These are phyloP conservation scores for Aspergillus fijiensis DNA, from an alignment of 2,329 filamentous ascomycete genomes.

Conservation along the genomic window DNA sequence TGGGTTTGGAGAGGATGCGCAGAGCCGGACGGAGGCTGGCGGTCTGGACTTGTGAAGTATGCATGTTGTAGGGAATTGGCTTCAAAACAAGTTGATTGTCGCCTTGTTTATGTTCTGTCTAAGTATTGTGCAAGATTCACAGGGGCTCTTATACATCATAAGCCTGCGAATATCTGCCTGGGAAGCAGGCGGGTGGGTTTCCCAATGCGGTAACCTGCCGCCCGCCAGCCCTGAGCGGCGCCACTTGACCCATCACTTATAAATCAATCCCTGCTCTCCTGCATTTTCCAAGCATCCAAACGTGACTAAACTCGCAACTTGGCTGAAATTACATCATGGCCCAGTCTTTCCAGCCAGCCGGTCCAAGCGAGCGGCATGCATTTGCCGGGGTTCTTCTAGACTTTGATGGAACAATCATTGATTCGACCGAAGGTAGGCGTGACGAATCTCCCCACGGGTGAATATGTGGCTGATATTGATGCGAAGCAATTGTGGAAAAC, in stretches of 20 bases:
- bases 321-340: not conserved
- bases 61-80: not conserved
- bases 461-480: not conserved
- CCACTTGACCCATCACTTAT: not conserved
- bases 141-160: not conserved
- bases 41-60: not conserved
- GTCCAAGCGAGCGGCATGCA: not conserved
- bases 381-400: slow-evolving; percentile 8
- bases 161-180: too few species aligned
- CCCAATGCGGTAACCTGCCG: not conserved
- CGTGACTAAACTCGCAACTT: not conserved
- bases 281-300: not conserved
- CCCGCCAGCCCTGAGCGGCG: not conserved
- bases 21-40: not conserved
- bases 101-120: not conserved
- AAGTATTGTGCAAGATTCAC: not conserved
- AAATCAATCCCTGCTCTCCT: not conserved
- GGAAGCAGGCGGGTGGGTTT: not conserved
- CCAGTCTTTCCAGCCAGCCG: not conserved
- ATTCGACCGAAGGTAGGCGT: slow-evolving; percentile 8
- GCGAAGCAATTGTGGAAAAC: slow-evolving; percentile 7
- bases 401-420: slow-evolving; percentile 11
- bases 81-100: not conserved
- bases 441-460: not conserved
- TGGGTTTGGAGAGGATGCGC: not conserved